A percentile compares a stretch with the other conserved stretches of the same genome.
Evolutionary conservation across 129 eudicot genomes (phyloP).

Genomic region (Flaveria robusta): DNA sequence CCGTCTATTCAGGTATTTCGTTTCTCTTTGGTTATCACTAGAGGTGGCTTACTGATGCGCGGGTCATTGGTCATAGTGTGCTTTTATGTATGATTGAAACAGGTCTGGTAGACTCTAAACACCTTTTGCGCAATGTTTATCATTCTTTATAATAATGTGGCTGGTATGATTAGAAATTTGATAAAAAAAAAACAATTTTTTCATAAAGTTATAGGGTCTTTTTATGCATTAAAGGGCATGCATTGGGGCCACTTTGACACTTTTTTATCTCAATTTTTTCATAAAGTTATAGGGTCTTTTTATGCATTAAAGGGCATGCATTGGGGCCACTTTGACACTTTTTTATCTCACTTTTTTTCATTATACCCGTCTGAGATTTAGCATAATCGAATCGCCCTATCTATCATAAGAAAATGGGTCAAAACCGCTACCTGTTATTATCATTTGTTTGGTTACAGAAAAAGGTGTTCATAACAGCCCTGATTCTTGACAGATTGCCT

Average conservation of each 20-base stretch:
- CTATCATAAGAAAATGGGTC: not conserved
- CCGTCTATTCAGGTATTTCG: constrained; percentile 58
- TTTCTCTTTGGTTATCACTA: constrained; percentile 17
- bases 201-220: not conserved
- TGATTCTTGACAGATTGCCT: constrained; percentile 48
- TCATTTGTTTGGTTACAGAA: not conserved
- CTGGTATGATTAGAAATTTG: not conserved
- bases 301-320: not conserved
- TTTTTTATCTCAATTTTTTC: not conserved
- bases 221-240: not conserved
- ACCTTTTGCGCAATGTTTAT: not conserved
- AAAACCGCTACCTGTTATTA: not conserved
- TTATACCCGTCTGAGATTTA: not conserved
- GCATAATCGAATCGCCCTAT: not conserved
- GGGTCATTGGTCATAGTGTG: too few relatives aligned
- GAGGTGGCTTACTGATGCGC: not conserved
- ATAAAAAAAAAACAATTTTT: not conserved
- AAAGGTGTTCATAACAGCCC: constrained; percentile 10
- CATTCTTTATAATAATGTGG: not conserved
- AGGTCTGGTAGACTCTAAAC: not conserved
- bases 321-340: not conserved
- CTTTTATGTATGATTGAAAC: not conserved
- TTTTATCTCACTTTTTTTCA: not conserved
- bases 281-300: not conserved
- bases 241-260: not conserved